Conservation (phyloP, 75 land plant species). For the Pinus albicaulis region DNA sequence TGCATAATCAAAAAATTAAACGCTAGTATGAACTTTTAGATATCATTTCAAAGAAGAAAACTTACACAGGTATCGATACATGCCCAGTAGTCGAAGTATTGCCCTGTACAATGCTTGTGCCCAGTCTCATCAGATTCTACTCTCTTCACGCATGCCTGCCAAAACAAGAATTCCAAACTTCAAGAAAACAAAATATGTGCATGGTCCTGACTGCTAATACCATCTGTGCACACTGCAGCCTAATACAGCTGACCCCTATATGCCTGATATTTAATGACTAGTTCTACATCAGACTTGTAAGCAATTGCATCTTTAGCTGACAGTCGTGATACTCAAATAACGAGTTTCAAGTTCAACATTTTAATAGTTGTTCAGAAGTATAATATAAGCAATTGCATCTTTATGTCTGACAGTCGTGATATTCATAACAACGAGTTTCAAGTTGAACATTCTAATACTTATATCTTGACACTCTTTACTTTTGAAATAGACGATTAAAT, state of each 20-base stretch:
- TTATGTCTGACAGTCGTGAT: too few relatives aligned
- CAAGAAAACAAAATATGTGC: background rate
- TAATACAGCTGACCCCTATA: background rate
- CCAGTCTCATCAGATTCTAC: slow-evolving; percentile 41
- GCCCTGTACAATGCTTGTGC: slow-evolving; percentile 56
- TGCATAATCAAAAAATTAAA: background rate
- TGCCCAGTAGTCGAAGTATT: slow-evolving; percentile 52
- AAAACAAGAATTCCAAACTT: background rate
- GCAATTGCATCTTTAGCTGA: background rate
- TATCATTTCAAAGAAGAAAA: background rate
- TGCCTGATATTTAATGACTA: background rate
- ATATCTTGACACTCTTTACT: background rate
- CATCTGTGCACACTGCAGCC: background rate
- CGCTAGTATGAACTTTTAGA: background rate
- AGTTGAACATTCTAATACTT: background rate
- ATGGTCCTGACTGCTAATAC: background rate
- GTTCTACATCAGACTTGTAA: background rate
- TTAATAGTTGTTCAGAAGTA: too few relatives aligned
- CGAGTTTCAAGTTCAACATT: too few relatives aligned
- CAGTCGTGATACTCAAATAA: background rate
- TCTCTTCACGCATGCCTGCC: slow-evolving; percentile 45
- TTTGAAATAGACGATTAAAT: background rate
- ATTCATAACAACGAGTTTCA: too few relatives aligned
- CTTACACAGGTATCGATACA: slow-evolving; percentile 63
- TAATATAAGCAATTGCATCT: too few relatives aligned